Percentiles rank a stretch among this genome's conserved stretches.
These are phyloP conservation scores for Phytophthora multivora DNA, from an alignment of 352 stramenopile genomes.

Conservation along the genomic window DNA sequence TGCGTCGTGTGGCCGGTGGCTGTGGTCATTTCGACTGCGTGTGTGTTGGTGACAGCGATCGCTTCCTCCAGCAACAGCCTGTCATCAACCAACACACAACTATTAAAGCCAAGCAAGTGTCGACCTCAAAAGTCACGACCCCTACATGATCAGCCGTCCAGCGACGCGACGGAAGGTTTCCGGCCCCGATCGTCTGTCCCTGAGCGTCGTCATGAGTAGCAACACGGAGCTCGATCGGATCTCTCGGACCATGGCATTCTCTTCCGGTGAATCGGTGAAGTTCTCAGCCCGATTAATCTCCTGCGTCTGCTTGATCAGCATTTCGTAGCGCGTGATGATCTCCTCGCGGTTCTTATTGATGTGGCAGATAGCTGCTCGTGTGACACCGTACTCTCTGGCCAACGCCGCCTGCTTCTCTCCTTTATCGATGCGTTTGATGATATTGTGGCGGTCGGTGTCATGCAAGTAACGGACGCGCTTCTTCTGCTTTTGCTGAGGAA, in stretches of 20 bases:
- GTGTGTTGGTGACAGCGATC: conserved; percentile 29
- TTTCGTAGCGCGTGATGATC: conserved; percentile 62
- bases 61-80: conserved; percentile 64
- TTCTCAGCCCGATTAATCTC: conserved; percentile 57
- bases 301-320: conserved; percentile 49
- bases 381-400: conserved; percentile 69
- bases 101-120: background rate
- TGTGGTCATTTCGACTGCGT: conserved; percentile 35
- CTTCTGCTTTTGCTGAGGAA: conserved; percentile 19
- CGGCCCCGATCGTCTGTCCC: conserved; percentile 30
- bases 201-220: conserved; percentile 52
- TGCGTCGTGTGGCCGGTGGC: conserved; percentile 24
- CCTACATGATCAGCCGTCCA: conserved; percentile 51
- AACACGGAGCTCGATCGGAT: conserved; percentile 44
- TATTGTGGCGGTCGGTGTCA: conserved; percentile 58
- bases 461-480: conserved; percentile 61
- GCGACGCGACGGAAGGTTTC: conserved; percentile 39
- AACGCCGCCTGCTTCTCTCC: conserved; percentile 67
- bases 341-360: conserved; percentile 80
- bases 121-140: background rate
- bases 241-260: conserved; percentile 41
- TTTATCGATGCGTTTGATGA: conserved; percentile 67
- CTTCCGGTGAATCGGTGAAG: conserved; percentile 12
- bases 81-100: background rate
- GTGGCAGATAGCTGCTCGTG: conserved; percentile 68